phyloP scores from a whole-genome alignment of 768 basidiomycete genomes.

The Ramaria sp. region DNA sequence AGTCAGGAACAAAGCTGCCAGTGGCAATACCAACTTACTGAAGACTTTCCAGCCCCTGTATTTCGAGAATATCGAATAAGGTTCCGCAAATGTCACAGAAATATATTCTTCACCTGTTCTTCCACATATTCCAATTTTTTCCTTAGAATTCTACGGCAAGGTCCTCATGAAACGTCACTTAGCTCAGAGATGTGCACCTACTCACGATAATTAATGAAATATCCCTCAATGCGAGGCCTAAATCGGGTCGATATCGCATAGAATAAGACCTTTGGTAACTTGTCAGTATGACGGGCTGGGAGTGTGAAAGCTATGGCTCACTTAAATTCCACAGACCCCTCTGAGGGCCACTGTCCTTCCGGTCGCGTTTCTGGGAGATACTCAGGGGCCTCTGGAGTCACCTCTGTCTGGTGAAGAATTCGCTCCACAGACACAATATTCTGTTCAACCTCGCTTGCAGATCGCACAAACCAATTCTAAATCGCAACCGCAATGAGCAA shows the following conservation, averaged over 20 bases:
- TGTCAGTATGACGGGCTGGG: neutral
- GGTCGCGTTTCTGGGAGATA: constrained; percentile 54
- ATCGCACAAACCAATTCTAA: constrained; percentile 75
- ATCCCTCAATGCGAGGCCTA: constrained; percentile 72
- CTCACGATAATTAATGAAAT: constrained; percentile 61
- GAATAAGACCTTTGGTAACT: constrained; percentile 45
- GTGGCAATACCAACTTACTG: constrained; percentile 28
- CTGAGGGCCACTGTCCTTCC: constrained; percentile 52
- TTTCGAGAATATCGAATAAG: neutral
- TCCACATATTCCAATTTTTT: constrained; percentile 87
- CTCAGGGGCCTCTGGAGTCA: constrained; percentile 63
- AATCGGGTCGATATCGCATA: constrained; percentile 65
- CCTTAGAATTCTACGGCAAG: constrained; percentile 49
- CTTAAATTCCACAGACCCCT: constrained; percentile 67
- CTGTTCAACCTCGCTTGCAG: constrained; percentile 81
- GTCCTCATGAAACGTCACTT: neutral
- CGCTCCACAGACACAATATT: constrained; percentile 87
- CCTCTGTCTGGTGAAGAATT: constrained; percentile 68
- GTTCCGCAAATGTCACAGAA: constrained; percentile 15
- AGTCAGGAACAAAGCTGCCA: neutral
- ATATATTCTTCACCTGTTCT: constrained; percentile 48
- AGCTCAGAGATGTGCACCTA: neutral
- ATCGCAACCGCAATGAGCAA: neutral
- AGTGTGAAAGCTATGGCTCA: constrained; percentile 22
- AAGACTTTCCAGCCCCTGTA: constrained; percentile 57